Evolutionary conservation across 305 asterid genomes (phyloP).

Genomic region (Fraxinus xanthoxyloides): DNA sequence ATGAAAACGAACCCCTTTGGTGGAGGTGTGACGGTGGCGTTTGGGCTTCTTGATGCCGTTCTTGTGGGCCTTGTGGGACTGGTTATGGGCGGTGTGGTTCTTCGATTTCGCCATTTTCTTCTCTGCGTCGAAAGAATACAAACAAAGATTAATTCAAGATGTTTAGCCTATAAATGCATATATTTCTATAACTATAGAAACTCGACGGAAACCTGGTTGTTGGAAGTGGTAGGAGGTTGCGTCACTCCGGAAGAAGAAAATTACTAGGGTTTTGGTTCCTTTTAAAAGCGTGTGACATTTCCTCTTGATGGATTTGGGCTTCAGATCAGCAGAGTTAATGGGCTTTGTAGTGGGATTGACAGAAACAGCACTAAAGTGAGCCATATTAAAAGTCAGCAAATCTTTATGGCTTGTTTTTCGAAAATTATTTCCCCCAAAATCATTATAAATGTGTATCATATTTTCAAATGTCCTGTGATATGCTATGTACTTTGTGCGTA

Average conservation of each 20-base stretch:
- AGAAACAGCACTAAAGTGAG: not conserved
- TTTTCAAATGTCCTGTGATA: not conserved
- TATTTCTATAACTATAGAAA: not conserved
- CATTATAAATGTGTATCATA: not conserved
- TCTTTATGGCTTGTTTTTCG: not conserved
- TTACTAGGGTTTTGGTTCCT: not conserved
- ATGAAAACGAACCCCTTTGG: conserved; percentile 27
- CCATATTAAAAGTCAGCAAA: not conserved
- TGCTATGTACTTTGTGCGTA: not conserved
- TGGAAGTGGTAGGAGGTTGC: not conserved
- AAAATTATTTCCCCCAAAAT: not conserved
- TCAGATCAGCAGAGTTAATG: not conserved
- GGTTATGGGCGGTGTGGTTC: conserved; percentile 51
- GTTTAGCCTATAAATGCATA: not conserved
- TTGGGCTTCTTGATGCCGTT: conserved; percentile 50
- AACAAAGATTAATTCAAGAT: not conserved
- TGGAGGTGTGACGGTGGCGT: conserved; percentile 36
- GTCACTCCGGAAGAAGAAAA: not conserved
- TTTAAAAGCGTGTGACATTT: not conserved
- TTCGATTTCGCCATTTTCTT: conserved; percentile 36
- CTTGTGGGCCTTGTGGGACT: conserved; percentile 41
- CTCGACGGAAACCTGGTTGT: not conserved
- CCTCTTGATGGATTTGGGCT: not conserved
- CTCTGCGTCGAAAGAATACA: not conserved
- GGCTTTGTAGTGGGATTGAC: not conserved